phyloP scores from a whole-genome alignment of 306 rosid species.

The Carpinus viminea region DNA sequence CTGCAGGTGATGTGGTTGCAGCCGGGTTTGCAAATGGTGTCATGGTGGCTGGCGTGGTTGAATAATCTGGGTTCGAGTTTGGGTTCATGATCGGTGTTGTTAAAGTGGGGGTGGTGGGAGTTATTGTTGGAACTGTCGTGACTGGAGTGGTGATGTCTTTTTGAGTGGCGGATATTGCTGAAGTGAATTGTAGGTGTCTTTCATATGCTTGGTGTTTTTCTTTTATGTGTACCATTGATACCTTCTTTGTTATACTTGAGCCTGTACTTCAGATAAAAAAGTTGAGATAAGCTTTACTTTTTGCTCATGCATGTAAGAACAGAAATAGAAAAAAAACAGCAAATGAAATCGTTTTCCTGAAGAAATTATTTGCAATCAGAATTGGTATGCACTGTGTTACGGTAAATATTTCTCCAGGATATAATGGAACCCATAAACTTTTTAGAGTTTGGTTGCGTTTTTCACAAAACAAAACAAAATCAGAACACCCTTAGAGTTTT shows the following conservation, averaged over 20 bases:
- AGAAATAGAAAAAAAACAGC: too few relatives aligned
- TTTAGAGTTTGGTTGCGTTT: too few relatives aligned
- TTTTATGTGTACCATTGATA: constrained; percentile 35
- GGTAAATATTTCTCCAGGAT: too few relatives aligned
- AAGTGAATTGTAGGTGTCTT: constrained; percentile 31
- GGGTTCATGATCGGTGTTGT: constrained; percentile 58
- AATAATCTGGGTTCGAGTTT: constrained; percentile 62
- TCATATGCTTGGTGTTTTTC: constrained; percentile 29
- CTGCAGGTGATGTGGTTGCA: constrained; percentile 36
- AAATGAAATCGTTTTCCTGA: too few relatives aligned
- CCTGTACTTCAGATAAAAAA: constrained; percentile 49
- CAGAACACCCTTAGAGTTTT: too few relatives aligned
- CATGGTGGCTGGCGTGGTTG: constrained; percentile 49
- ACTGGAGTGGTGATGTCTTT: constrained; percentile 82
- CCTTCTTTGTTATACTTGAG: constrained; percentile 46
- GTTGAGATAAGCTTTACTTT: constrained; percentile 39
- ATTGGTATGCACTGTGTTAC: too few relatives aligned
- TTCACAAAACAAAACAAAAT: too few relatives aligned
- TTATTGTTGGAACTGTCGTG: constrained; percentile 65
- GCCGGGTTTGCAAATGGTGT: constrained; percentile 50
- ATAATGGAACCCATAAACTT: too few relatives aligned
- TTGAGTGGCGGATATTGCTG: constrained; percentile 42
- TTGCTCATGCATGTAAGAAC: neutral
- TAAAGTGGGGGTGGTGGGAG: constrained; percentile 47
- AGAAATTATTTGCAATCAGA: too few relatives aligned